Evolutionary conservation across 768 basidiomycete species (phyloP).

Genomic region (Mycena crocata): DNA sequence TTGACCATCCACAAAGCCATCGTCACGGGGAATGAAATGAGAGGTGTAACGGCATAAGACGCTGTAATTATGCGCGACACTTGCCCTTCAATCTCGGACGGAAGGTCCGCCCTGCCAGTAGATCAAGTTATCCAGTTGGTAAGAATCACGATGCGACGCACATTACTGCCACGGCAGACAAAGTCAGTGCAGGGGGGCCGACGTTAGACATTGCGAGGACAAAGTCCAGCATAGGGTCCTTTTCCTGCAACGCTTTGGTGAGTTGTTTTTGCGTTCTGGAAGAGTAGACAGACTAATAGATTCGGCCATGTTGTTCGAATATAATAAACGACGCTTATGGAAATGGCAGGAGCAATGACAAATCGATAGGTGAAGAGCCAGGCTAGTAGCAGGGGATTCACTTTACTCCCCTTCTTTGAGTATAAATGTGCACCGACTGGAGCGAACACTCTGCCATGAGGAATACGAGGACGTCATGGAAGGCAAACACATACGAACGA

Average conservation of each 20-base stretch:
- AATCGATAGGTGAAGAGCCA: slow-evolving; percentile 36
- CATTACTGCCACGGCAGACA: slow-evolving; percentile 28
- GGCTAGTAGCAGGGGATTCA: slow-evolving; percentile 10
- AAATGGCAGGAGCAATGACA: slow-evolving; percentile 27
- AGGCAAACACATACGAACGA: slow-evolving; percentile 19
- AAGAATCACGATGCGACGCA: neutral
- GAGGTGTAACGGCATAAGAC: slow-evolving; percentile 25
- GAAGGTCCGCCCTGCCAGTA: slow-evolving; percentile 29
- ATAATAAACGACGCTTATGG: slow-evolving; percentile 29
- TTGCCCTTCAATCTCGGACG: slow-evolving; percentile 25
- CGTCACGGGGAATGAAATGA: slow-evolving; percentile 27
- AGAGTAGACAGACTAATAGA: slow-evolving; percentile 22
- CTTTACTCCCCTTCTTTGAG: slow-evolving; percentile 28
- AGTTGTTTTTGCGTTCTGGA: neutral
- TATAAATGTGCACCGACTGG: slow-evolving; percentile 31
- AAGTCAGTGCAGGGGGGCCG: slow-evolving; percentile 30
- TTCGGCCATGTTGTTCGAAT: slow-evolving; percentile 29
- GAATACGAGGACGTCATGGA: neutral
- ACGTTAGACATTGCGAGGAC: slow-evolving; percentile 27
- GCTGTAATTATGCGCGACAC: slow-evolving; percentile 31
- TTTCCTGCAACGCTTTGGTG: slow-evolving; percentile 5
- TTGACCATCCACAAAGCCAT: slow-evolving; percentile 19
- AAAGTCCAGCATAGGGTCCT: slow-evolving; percentile 31
- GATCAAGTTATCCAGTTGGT: neutral
- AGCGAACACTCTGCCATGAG: neutral